Conservation (phyloP, 352 stramenopile genomes). For the Phytopythium kandeliae region DNA sequence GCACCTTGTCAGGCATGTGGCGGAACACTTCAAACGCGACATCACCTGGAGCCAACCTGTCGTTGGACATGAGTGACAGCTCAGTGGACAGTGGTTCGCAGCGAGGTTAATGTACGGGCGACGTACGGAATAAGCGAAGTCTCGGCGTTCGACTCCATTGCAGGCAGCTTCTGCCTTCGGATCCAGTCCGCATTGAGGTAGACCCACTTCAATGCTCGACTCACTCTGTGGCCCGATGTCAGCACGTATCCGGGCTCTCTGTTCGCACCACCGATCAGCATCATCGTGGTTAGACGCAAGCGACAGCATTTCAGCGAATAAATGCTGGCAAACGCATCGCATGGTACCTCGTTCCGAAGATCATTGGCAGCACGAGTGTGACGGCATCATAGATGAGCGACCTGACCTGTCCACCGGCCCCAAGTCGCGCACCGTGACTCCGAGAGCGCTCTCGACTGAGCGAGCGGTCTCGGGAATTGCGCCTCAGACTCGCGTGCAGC, state of each 20-base stretch:
- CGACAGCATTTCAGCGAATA: not conserved
- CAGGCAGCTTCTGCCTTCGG: slow-evolving; percentile 49
- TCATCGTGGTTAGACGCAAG: not conserved
- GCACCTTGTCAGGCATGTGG: slow-evolving; percentile 82
- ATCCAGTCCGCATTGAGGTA: slow-evolving; percentile 87
- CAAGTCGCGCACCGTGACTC: slow-evolving; percentile 35
- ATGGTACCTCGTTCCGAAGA: slow-evolving; percentile 54
- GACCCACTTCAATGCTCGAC: slow-evolving; percentile 81
- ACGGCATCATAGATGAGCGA: slow-evolving; percentile 79
- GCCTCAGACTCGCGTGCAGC: slow-evolving; percentile 72
- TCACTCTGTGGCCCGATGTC: slow-evolving; percentile 57
- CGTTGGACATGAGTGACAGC: too few relatives aligned
- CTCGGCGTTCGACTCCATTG: slow-evolving; percentile 17
- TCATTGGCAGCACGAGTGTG: slow-evolving; percentile 69
- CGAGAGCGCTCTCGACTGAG: slow-evolving; percentile 39
- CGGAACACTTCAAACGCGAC: slow-evolving; percentile 80
- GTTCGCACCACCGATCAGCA: slow-evolving; percentile 6
- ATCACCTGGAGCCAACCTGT: slow-evolving; percentile 53
- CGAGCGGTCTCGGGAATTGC: slow-evolving; percentile 53
- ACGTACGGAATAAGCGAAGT: slow-evolving; percentile 35
- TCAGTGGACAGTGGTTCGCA: not conserved
- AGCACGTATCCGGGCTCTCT: slow-evolving; percentile 70
- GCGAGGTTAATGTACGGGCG: not conserved
- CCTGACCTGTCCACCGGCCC: slow-evolving; percentile 42
- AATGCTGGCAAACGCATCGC: not conserved